Conservation (phyloP, 2,329 filamentous ascomycete species). For the Fusarium acutatum region DNA sequence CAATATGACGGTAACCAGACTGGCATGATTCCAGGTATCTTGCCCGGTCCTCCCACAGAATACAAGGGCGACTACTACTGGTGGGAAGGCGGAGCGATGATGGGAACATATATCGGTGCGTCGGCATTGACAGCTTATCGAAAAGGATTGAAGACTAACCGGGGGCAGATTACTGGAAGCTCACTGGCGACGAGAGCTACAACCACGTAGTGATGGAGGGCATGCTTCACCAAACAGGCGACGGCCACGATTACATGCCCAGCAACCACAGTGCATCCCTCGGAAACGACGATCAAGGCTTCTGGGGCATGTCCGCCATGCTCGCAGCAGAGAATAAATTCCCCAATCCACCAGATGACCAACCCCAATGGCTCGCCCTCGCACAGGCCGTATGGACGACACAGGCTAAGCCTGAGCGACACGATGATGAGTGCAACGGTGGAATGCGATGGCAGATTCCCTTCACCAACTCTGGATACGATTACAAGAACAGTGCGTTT, state of each 20-base stretch:
- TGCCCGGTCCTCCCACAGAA: slow-evolving; percentile 62
- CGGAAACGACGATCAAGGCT: slow-evolving; percentile 76
- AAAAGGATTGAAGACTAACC: background rate
- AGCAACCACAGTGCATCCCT: slow-evolving; percentile 65
- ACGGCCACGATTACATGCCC: slow-evolving; percentile 67
- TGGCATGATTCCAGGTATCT: slow-evolving; percentile 63
- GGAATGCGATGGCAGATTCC: slow-evolving; percentile 83
- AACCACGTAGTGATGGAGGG: slow-evolving; percentile 66
- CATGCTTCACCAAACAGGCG: slow-evolving; percentile 67
- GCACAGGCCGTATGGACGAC: slow-evolving; percentile 76
- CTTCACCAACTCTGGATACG: slow-evolving; percentile 76
- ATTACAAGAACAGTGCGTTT: slow-evolving; percentile 73
- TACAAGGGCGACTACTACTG: slow-evolving; percentile 70
- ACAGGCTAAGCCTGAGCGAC: slow-evolving; percentile 67
- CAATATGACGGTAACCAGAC: slow-evolving; percentile 61
- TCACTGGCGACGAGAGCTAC: slow-evolving; percentile 70
- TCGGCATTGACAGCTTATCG: rapidly evolving
- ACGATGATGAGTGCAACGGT: slow-evolving; percentile 70
- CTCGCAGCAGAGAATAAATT: slow-evolving; percentile 72
- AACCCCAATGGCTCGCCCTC: slow-evolving; percentile 70
- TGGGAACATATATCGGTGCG: slow-evolving; percentile 68
- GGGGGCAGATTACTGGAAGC: slow-evolving; percentile 69
- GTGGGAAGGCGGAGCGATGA: slow-evolving; percentile 77
- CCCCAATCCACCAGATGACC: slow-evolving; percentile 61
- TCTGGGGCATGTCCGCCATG: slow-evolving; percentile 75